A percentile compares a stretch with the other conserved stretches of the same genome.
These are phyloP conservation scores for Tuber umbilicatum DNA, from an alignment of 495 filamentous ascomycete genomes.

Conservation along the genomic window DNA sequence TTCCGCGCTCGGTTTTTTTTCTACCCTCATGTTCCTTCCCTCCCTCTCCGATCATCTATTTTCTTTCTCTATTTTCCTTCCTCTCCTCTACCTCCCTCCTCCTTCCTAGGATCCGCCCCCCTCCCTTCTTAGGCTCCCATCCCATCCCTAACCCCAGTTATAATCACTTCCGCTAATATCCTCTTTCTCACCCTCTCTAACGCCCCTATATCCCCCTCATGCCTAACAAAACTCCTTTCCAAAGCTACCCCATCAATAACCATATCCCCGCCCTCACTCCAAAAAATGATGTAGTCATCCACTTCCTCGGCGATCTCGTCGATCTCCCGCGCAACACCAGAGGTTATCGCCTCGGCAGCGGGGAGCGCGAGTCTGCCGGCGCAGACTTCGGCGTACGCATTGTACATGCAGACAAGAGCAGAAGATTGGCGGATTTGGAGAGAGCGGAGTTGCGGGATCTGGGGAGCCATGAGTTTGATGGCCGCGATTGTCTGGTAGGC, in stretches of 20 bases:
- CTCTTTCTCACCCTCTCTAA: background rate
- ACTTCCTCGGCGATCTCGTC: background rate
- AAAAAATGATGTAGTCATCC: background rate
- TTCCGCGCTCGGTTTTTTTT: too few species aligned
- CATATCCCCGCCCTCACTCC: background rate
- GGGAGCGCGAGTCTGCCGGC: background rate
- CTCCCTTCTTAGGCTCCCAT: background rate
- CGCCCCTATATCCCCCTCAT: background rate
- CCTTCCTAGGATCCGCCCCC: background rate
- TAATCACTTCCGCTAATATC: background rate
- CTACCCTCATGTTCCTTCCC: background rate
- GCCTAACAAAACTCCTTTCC: background rate
- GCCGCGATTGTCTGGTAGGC: background rate
- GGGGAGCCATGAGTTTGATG: background rate
- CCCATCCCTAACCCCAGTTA: background rate
- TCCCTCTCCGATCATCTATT: background rate
- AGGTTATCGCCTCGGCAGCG: background rate
- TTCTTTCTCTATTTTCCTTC: background rate
- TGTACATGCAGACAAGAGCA: background rate
- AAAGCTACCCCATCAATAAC: background rate
- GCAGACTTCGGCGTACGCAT: background rate
- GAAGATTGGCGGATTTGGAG: background rate
- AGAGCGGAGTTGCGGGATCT: background rate
- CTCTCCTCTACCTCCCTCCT: too few species aligned
- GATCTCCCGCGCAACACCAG: background rate